Conservation (phyloP, 2,329 filamentous ascomycete genomes). For the Colletotrichum salicis region DNA sequence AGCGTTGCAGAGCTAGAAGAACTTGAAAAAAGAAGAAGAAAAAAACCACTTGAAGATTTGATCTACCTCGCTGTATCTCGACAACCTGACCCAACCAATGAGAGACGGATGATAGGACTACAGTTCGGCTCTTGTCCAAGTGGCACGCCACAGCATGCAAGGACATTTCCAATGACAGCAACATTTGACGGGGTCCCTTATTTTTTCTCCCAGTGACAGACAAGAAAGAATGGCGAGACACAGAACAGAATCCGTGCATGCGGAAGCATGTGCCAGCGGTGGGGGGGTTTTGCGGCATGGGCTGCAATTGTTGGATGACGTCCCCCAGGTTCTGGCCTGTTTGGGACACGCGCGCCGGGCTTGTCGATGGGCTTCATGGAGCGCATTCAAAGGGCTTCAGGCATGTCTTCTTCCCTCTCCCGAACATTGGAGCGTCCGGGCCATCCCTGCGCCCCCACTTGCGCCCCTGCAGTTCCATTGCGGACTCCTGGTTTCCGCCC, state of each 20-base stretch:
- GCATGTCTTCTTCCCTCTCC: slow-evolving; percentile 21
- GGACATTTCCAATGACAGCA: slow-evolving; percentile 22
- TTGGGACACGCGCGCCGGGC: slow-evolving; percentile 26
- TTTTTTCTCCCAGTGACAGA: slow-evolving; percentile 5
- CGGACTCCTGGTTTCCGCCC: slow-evolving; percentile 6
- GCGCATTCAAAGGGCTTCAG: slow-evolving; percentile 11
- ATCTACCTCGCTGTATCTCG: background rate
- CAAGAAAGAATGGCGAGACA: background rate
- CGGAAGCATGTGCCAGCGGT: slow-evolving; percentile 33
- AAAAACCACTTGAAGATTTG: background rate
- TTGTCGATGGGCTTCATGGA: slow-evolving; percentile 8
- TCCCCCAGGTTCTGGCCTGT: slow-evolving; percentile 28
- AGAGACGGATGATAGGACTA: slow-evolving; percentile 14
- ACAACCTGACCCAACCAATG: slow-evolving; percentile 16
- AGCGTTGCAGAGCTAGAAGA: background rate
- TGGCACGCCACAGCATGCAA: slow-evolving; percentile 24
- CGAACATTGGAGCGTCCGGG: slow-evolving; percentile 12
- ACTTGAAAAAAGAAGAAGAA: too few species aligned
- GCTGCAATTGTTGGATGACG: slow-evolving; percentile 32
- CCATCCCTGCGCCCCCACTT: slow-evolving; percentile 16
- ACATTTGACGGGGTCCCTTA: slow-evolving; percentile 9
- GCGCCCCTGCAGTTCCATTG: background rate
- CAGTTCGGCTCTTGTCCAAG: slow-evolving; percentile 2
- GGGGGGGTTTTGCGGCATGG: slow-evolving; percentile 2
- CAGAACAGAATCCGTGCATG: slow-evolving; percentile 10